A percentile compares a stretch with the other conserved stretches of the same genome.
Conservation (phyloP, 2,329 filamentous ascomycete genomes). For the Aspergillus fumigatus region DNA sequence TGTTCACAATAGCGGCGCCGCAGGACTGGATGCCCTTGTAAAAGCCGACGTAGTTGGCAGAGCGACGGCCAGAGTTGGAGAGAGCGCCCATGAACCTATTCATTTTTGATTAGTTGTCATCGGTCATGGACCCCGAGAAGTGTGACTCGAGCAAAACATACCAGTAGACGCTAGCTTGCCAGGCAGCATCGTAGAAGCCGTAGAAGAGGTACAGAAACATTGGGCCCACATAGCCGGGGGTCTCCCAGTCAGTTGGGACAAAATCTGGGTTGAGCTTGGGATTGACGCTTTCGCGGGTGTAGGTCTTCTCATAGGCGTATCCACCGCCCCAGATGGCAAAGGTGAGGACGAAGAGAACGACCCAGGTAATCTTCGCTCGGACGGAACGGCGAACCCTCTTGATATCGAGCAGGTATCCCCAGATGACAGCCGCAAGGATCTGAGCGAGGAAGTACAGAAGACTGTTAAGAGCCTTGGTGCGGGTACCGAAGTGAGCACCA, state of each 20-base stretch:
- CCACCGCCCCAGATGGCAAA: slow-evolving; percentile 78
- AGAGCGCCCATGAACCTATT: slow-evolving; percentile 79
- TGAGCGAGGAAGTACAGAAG: slow-evolving; percentile 72
- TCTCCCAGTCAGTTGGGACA: slow-evolving; percentile 57
- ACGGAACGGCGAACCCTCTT: slow-evolving; percentile 54
- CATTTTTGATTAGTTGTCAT: no score
- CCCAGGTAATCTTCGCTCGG: slow-evolving; percentile 61
- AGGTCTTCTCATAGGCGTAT: slow-evolving; percentile 66
- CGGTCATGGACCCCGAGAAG: no score
- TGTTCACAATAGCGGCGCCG: slow-evolving; percentile 59
- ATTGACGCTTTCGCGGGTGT: slow-evolving; percentile 41
- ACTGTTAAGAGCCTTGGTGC: slow-evolving; percentile 68
- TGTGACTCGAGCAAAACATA: slow-evolving; percentile 27
- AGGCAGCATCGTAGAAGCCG: slow-evolving; percentile 79
- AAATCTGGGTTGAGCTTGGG: slow-evolving; percentile 13
- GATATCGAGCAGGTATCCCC: slow-evolving; percentile 67
- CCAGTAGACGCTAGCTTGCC: slow-evolving; percentile 90
- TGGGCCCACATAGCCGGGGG: slow-evolving; percentile 64
- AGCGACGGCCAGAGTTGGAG: slow-evolving; percentile 84
- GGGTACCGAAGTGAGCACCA: slow-evolving; percentile 63
- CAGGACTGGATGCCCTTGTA: slow-evolving; percentile 85
- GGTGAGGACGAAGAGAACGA: slow-evolving; percentile 60
- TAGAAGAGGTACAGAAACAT: slow-evolving; percentile 90
- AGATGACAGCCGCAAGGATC: slow-evolving; percentile 67
- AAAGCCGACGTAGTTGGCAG: slow-evolving; percentile 83